Evolutionary conservation across 2,329 filamentous ascomycete genomes (phyloP).

Genomic region (Aspergillus unguis): DNA sequence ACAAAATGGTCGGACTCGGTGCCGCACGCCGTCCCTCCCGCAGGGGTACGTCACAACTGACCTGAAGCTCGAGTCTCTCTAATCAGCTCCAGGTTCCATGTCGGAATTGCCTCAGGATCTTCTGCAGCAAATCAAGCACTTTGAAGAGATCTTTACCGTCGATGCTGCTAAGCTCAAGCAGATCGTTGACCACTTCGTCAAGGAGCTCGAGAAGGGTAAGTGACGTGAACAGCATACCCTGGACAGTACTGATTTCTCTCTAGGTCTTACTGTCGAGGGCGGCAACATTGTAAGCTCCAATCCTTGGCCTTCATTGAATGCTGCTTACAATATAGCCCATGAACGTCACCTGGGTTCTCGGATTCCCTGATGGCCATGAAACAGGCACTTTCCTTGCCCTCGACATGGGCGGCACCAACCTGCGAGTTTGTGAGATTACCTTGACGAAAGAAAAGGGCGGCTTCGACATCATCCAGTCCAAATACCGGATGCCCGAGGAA

Average conservation of each 20-base stretch:
- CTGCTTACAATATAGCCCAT: constrained; percentile 63
- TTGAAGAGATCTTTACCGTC: constrained; percentile 82
- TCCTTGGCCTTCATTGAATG: background rate
- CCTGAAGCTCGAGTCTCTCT: background rate
- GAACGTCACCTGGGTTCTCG: constrained; percentile 97
- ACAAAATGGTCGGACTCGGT: constrained; percentile 62
- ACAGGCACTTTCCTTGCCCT: constrained; percentile 83
- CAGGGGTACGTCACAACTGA: constrained; percentile 61
- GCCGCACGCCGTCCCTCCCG: constrained; percentile 64
- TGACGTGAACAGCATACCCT: constrained; percentile 1
- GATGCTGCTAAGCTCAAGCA: constrained; percentile 76
- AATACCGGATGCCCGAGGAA: constrained; percentile 92
- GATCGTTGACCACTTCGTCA: constrained; percentile 85
- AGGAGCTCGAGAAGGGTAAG: constrained; percentile 79
- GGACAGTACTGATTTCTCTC: constrained; percentile 1
- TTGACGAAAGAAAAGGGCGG: constrained; percentile 82
- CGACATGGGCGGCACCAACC: constrained; percentile 94
- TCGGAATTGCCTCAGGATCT: constrained; percentile 85
- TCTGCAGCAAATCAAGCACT: constrained; percentile 71
- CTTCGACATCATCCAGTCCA: constrained; percentile 93
- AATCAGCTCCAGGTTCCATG: constrained; percentile 67
- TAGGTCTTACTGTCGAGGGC: constrained; percentile 79
- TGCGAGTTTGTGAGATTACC: constrained; percentile 90
- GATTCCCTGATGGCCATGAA: constrained; percentile 80
- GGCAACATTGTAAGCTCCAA: constrained; percentile 76